These are phyloP conservation scores for Parmelia sp. DNA, from an alignment of 495 filamentous ascomycete genomes.

Conservation along the genomic window DNA sequence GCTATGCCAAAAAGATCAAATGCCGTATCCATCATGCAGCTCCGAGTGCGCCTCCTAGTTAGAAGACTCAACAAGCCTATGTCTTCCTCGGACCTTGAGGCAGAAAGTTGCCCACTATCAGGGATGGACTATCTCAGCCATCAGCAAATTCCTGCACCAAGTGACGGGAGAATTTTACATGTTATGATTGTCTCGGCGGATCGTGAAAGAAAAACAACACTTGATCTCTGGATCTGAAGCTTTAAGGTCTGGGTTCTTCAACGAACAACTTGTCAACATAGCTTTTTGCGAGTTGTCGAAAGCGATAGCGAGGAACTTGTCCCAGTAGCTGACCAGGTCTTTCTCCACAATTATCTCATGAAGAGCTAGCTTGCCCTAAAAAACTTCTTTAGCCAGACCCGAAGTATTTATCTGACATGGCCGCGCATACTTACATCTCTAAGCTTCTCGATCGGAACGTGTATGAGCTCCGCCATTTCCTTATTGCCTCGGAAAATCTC, in stretches of 20 bases:
- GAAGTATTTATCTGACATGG: neutral
- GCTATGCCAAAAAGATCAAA: slow-evolving; percentile 3
- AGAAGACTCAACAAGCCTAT: slow-evolving; percentile 1
- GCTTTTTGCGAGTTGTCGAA: slow-evolving; percentile 96
- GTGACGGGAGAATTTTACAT: slow-evolving; percentile 60
- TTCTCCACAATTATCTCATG: slow-evolving; percentile 95
- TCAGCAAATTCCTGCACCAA: slow-evolving; percentile 19
- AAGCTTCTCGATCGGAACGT: slow-evolving; percentile 83
- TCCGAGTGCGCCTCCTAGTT: neutral
- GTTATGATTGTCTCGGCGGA: slow-evolving; percentile 87
- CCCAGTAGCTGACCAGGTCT: slow-evolving; percentile 94
- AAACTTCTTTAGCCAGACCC: slow-evolving; percentile 11
- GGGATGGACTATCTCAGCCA: slow-evolving; percentile 58
- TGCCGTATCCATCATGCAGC: neutral
- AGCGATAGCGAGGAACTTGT: slow-evolving; percentile 97
- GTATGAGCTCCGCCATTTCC: slow-evolving; percentile 96
- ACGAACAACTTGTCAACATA: slow-evolving; percentile 85
- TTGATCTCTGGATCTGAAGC: slow-evolving; percentile 67
- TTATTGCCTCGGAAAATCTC: slow-evolving; percentile 98
- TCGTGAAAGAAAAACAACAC: slow-evolving; percentile 97
- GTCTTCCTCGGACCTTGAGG: slow-evolving; percentile 48
- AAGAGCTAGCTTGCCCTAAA: slow-evolving; percentile 83
- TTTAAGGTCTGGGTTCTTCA: slow-evolving; percentile 77
- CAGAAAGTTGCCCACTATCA: slow-evolving; percentile 96
- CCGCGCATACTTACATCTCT: slow-evolving; percentile 64